Percentiles rank a stretch among this genome's conserved stretches.
phyloP scores from a whole-genome alignment of 2,329 filamentous ascomycete species.

The Diaporthe capsici region DNA sequence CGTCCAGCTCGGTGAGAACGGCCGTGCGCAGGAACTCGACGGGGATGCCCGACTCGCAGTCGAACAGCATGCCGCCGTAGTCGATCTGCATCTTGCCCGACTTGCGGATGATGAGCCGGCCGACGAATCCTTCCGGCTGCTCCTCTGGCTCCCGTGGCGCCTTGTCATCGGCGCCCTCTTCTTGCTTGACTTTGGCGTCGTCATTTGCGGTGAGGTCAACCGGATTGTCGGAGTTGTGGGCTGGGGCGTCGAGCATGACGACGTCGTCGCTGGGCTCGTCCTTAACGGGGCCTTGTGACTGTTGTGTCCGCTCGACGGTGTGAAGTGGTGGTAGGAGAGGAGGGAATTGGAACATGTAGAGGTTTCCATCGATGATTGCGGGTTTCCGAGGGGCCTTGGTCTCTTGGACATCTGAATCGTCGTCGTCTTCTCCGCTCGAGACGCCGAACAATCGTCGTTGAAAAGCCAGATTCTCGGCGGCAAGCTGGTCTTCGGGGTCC shows the following conservation, averaged over 20 bases:
- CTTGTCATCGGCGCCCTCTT: slow-evolving; percentile 49
- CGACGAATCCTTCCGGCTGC: slow-evolving; percentile 69
- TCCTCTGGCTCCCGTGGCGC: slow-evolving; percentile 48
- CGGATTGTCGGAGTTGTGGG: slow-evolving; percentile 45
- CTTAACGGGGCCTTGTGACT: slow-evolving; percentile 53
- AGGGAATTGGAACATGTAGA: slow-evolving; percentile 77
- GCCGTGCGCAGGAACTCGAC: slow-evolving; percentile 70
- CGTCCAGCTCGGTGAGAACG: slow-evolving; percentile 71
- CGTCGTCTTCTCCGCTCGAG: slow-evolving; percentile 40
- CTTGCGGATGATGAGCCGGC: slow-evolving; percentile 71
- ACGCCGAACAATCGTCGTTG: slow-evolving; percentile 50
- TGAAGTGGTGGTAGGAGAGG: slow-evolving; percentile 71
- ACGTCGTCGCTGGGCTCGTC: slow-evolving; percentile 57
- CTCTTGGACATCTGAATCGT: slow-evolving; percentile 30
- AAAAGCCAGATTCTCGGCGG: slow-evolving; percentile 51
- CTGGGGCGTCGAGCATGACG: slow-evolving; percentile 54
- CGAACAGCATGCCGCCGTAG: slow-evolving; percentile 72
- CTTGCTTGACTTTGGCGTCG: slow-evolving; percentile 44
- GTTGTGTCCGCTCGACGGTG: slow-evolving; percentile 43
- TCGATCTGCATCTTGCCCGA: slow-evolving; percentile 74
- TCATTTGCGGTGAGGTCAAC: slow-evolving; percentile 60
- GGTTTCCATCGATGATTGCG: slow-evolving; percentile 62
- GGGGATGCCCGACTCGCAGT: slow-evolving; percentile 66
- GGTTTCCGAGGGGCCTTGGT: slow-evolving; percentile 41
- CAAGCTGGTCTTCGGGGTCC: slow-evolving; percentile 50